phyloP scores from a whole-genome alignment of 2,329 filamentous ascomycete genomes.

The Cercospora zeina region DNA sequence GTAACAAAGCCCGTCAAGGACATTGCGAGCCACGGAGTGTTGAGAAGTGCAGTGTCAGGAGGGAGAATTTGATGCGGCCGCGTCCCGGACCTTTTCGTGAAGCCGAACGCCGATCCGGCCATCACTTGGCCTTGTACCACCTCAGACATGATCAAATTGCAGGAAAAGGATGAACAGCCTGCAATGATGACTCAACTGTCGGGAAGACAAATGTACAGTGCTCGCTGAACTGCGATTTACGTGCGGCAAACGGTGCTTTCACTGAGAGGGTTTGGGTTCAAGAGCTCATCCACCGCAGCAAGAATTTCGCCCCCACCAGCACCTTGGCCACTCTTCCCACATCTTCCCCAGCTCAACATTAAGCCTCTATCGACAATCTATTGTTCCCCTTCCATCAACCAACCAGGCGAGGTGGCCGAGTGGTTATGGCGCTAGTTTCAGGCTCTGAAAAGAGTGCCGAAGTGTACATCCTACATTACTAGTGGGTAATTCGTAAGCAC shows the following conservation, averaged over 20 bases:
- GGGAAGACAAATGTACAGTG: neutral
- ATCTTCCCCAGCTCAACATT: neutral
- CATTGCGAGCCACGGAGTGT: no score
- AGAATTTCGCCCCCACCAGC: neutral
- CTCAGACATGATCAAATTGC: neutral
- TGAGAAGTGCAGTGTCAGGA: neutral
- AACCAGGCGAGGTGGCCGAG: slow-evolving; percentile 28
- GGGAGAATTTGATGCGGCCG: neutral
- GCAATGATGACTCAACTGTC: neutral
- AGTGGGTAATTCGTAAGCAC: slow-evolving; percentile 27
- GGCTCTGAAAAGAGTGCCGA: slow-evolving; percentile 27
- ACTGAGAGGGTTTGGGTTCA: no score
- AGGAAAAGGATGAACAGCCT: neutral
- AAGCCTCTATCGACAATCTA: neutral
- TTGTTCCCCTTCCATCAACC: neutral
- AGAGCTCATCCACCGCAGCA: no score
- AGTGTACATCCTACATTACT: slow-evolving; percentile 26
- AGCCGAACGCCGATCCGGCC: neutral
- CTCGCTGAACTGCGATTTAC: no score
- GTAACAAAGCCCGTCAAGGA: no score
- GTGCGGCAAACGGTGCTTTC: no score
- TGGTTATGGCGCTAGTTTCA: slow-evolving; percentile 34
- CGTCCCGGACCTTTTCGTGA: neutral
- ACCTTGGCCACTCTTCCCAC: no score
- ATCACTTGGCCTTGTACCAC: neutral